phyloP scores from a whole-genome alignment of 805 yeast species.

The Huiozyma naganishii region DNA sequence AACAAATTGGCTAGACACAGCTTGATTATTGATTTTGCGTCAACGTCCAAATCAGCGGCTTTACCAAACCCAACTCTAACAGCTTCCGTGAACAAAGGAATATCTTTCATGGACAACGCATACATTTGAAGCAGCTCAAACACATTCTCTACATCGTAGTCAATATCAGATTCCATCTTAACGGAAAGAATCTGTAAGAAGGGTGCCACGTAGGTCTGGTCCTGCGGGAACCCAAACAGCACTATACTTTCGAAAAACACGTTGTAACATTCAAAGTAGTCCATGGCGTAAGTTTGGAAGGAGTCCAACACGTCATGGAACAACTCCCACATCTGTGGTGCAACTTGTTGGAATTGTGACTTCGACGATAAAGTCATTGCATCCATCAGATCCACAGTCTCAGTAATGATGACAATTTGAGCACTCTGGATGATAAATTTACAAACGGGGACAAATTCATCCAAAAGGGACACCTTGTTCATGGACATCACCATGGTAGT shows the following conservation, averaged over 20 bases:
- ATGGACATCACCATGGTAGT: constrained; percentile 62
- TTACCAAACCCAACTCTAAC: constrained; percentile 7
- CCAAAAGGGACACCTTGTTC: constrained; percentile 45
- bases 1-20: constrained; percentile 52
- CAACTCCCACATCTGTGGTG: constrained; percentile 44
- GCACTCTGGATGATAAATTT: constrained; percentile 49
- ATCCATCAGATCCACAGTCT: constrained; percentile 52
- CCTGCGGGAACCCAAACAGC: constrained; percentile 38
- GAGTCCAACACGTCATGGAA: constrained; percentile 39
- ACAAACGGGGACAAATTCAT: constrained; percentile 46
- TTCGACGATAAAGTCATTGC: constrained; percentile 41
- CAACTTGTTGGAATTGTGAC: constrained; percentile 33
- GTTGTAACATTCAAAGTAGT: constrained; percentile 44
- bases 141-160: constrained; percentile 31
- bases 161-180: constrained; percentile 25
- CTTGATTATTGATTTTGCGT: constrained; percentile 42
- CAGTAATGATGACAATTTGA: constrained; percentile 50
- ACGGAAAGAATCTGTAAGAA: constrained; percentile 20
- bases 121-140: constrained; percentile 25
- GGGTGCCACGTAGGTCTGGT: constrained; percentile 19
- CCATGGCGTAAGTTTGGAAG: constrained; percentile 49
- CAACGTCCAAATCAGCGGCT: constrained; percentile 28
- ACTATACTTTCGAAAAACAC: constrained; percentile 49
- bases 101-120: constrained; percentile 25
- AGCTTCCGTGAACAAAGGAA: constrained; percentile 20